Conservation (phyloP, 345 rosid species). For the Psidium guajava region DNA sequence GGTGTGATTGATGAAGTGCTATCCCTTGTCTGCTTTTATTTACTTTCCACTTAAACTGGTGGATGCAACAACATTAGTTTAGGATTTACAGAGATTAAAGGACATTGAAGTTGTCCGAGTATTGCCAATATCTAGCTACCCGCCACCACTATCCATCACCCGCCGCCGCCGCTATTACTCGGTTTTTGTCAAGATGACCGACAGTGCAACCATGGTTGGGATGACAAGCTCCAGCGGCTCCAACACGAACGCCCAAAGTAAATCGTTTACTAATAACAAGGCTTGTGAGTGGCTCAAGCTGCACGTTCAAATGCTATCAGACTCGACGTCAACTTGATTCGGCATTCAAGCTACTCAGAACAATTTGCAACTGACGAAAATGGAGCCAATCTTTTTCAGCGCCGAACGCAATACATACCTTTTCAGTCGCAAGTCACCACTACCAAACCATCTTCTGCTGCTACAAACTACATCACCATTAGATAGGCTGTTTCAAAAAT, state of each 20-base stretch:
- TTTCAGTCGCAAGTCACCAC: not conserved
- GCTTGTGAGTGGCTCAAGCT: not conserved
- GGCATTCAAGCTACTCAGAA: not conserved
- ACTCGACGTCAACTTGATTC: not conserved
- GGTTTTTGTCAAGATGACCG: not conserved
- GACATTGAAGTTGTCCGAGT: not conserved
- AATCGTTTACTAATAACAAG: not conserved
- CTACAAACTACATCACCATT: not conserved
- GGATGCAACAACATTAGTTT: not conserved
- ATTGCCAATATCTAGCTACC: not conserved
- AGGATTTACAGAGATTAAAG: not conserved
- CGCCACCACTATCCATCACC: not conserved
- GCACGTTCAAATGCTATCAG: not conserved
- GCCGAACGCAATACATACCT: not conserved
- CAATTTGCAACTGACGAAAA: not conserved
- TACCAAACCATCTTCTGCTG: not conserved
- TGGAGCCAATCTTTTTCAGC: not conserved
- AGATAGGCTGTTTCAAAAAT: not conserved
- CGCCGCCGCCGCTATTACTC: not conserved
- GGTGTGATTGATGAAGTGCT: not conserved
- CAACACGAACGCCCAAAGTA: not conserved
- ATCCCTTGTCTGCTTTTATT: not conserved
- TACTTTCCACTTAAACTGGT: not conserved
- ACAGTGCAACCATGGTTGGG: not conserved
- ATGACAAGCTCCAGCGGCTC: not conserved